phyloP scores from a whole-genome alignment of 768 basidiomycete species.

The Suillus subalutaceus region DNA sequence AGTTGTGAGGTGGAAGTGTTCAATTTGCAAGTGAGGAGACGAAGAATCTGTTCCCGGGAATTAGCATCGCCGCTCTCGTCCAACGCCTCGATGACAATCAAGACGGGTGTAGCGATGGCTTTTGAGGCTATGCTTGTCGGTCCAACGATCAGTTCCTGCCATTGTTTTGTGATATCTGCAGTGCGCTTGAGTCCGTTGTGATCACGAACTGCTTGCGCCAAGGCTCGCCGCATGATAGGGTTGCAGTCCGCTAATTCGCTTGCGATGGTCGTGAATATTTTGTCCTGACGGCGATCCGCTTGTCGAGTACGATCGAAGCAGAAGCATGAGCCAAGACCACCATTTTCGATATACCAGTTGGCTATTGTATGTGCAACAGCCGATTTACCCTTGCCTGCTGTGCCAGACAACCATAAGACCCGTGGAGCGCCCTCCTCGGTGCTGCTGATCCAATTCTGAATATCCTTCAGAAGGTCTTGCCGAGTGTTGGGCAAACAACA shows the following conservation, averaged over 20 bases:
- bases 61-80: slow-evolving; percentile 18
- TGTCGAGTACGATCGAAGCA: no score
- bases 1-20: not conserved
- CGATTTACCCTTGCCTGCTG: not conserved
- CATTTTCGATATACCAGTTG: no score
- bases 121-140: slow-evolving; percentile 8
- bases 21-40: not conserved
- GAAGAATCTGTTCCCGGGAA: slow-evolving; percentile 17
- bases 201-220: not conserved
- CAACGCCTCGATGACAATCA: slow-evolving; percentile 30
- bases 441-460: no score
- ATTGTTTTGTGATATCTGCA: slow-evolving; percentile 9
- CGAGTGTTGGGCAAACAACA: no score
- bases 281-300: not conserved
- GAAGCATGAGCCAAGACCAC: no score
- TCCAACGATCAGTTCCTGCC: slow-evolving; percentile 19
- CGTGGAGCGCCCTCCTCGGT: no score
- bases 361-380: not conserved
- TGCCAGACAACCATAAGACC: no score
- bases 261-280: slow-evolving; percentile 9
- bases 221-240: not conserved
- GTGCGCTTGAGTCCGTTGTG: not conserved
- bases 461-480: no score
- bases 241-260: not conserved
- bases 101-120: slow-evolving; percentile 21